Evolutionary conservation across 1,139 yeast genomes (phyloP), one percentile per base, ranked within the genome.

Genomic region (Petasospora rhodanensis): DNA sequence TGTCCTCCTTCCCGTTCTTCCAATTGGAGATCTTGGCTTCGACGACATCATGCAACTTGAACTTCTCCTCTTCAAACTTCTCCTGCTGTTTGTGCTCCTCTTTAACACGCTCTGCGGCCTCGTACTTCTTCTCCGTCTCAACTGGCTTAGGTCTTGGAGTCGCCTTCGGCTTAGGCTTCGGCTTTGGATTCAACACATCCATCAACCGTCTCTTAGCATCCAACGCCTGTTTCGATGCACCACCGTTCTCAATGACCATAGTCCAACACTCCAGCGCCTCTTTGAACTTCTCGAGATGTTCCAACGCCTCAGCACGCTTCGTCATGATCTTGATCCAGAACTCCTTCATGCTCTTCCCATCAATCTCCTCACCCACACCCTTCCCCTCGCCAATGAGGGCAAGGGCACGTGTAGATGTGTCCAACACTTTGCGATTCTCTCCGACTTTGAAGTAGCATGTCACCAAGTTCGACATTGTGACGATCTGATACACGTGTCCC

Each of bases 181-280:
- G 55, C 26, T 49, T 39, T 2, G 86, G 86, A 36, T 76, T 68
- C 16, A 86, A 59, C 2, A 79, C 74, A 19, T 72, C 71, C 41
- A 72, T 73, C 38, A 95, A 84, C 40, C 98, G 69, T 50, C 93
- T 70, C 52, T 77, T 85, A 5, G 93, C 95, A 37, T 85, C 96
- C 69, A 89, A 64, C 1, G 78, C 66, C 29, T 72, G 66, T 41
- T 78, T 76, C 24, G 77, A 75, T 3, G 78, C 72, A 18, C 72
- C 73, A 0, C 95, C 95, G 36, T 75, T 73, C 38, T 74, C 70
- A 22, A 91, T 69, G 34, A 89, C 64, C 27, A 63, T 56, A 41
- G 68, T 70, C 66, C 87, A 89, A 7, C 71, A 58, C 1, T 60
- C 64, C 24, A 84, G 64, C 0, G 97, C 80, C 6, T 72, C 77